These are phyloP conservation scores for Phytophthora nicotianae DNA, from an alignment of 352 stramenopile species.

Conservation along the genomic window DNA sequence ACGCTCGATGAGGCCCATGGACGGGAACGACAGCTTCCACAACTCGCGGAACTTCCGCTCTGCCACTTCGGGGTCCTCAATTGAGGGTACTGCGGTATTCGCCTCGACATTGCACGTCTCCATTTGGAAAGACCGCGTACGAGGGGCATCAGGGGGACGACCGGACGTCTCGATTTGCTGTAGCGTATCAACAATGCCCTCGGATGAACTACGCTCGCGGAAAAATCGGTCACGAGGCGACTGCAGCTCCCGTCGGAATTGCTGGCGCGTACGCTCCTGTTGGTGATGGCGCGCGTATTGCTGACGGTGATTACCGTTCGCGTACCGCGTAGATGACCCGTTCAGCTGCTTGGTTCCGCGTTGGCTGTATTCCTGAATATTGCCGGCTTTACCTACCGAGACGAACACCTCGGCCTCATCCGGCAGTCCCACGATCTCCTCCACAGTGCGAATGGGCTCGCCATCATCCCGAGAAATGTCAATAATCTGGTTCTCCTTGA, in stretches of 20 bases:
- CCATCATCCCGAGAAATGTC: slow-evolving; percentile 78
- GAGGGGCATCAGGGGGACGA: slow-evolving; percentile 34
- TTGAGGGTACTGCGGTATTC: slow-evolving; percentile 5
- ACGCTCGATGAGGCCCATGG: slow-evolving; percentile 69
- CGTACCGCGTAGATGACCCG: slow-evolving; percentile 13
- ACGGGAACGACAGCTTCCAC: slow-evolving; percentile 80
- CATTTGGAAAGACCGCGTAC: slow-evolving; percentile 59
- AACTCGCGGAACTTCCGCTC: slow-evolving; percentile 71
- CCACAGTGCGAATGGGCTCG: slow-evolving; percentile 56
- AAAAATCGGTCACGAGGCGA: slow-evolving; percentile 45
- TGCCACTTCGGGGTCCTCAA: slow-evolving; percentile 36
- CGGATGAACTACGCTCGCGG: slow-evolving; percentile 60
- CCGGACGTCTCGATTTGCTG: slow-evolving; percentile 36
- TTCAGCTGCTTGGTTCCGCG: slow-evolving; percentile 30
- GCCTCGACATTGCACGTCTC: slow-evolving; percentile 40
- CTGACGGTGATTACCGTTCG: slow-evolving; percentile 27
- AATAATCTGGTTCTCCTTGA: slow-evolving; percentile 77
- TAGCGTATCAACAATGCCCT: slow-evolving; percentile 51
- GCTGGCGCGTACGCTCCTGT: slow-evolving; percentile 37
- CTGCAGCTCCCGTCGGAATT: slow-evolving; percentile 31
- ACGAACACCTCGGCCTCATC: slow-evolving; percentile 77
- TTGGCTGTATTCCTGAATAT: slow-evolving; percentile 64
- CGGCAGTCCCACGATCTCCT: slow-evolving; percentile 52
- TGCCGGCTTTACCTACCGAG: slow-evolving; percentile 78
- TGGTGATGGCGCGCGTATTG: slow-evolving; percentile 25